Base-by-base conservation (phyloP, 768 basidiomycete genomes). In the Suillus discolor region DNA sequence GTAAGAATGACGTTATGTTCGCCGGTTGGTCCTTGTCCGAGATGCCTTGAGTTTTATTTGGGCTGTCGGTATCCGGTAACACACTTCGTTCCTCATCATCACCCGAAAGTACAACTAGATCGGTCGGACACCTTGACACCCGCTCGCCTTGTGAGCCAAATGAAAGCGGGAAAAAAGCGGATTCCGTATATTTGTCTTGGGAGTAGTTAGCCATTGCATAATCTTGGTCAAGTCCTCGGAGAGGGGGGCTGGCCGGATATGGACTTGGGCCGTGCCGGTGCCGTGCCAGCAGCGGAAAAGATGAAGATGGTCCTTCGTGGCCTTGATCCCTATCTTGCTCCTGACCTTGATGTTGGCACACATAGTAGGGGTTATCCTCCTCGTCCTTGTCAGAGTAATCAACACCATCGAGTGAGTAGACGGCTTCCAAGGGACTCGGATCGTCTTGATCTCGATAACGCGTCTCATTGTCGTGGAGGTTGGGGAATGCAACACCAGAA, bases 401-500 rank as follows among this genome's bases (percentile, higher is more conserved):
- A 42, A 39, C 34, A 42, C 31, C 54, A 28, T 61, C 39, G 0
- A 23, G 39, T 5, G 49, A 36, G 61, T 67, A 31, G 25, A 62
- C 57, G 41, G 28, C 28, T 60, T 42, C 59, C 59, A 20, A 28
- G 41, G 41, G 28, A 11, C 39, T 13, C 11, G 6, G 25, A 6
- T 20, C n/a, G 34, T 61, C 23, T 62, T 12, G 57, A 36, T 62
- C 59, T 31, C 16, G 31, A 57, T 63, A 36, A 23, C 7, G 20
- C 2, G 36, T 18, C 8, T 36, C 36, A n/a, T 63, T 15, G 28
- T 61, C n/a, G 31, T 9, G 4, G 55, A 41, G 7, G 34, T 31
- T n/a, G 28, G 60, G 60, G 38, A 73, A 61, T 7, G 67, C 69
- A 44, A 76, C 66, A 13, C 73, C 74, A 16, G 75, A 76, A 69